Conservation (phyloP, 768 basidiomycete genomes). For the Hericium alpestre region DNA sequence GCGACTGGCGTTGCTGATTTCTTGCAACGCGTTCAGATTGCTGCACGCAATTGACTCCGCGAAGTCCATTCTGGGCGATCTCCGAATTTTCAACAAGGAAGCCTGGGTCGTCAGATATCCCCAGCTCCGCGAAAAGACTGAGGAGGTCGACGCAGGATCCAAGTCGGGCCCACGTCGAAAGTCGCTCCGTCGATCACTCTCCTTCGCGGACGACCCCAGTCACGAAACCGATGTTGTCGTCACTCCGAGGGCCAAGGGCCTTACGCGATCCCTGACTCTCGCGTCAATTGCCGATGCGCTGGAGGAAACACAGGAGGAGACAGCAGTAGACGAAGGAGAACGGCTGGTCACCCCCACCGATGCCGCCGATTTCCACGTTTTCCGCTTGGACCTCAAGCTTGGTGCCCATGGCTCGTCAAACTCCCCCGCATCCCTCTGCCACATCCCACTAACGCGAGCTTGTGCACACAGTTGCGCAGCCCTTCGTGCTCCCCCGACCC, state of each 20-base stretch:
- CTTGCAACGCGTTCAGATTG: constrained; percentile 34
- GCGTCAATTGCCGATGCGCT: constrained; percentile 37
- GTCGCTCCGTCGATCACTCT: constrained; percentile 54
- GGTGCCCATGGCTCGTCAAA: constrained; percentile 59
- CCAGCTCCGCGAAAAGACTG: constrained; percentile 42
- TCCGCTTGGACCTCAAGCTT: constrained; percentile 87
- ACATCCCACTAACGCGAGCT: too few relatives aligned
- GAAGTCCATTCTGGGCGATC: constrained; percentile 52
- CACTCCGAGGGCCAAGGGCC: constrained; percentile 31
- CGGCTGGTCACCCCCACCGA: constrained; percentile 30
- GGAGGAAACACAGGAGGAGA: constrained; percentile 26
- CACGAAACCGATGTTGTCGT: constrained; percentile 58
- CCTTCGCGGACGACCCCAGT: constrained; percentile 77
- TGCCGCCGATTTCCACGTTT: constrained; percentile 66
- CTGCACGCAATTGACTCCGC: constrained; percentile 70
- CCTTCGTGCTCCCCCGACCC: background rate
- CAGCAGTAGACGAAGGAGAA: constrained; percentile 17
- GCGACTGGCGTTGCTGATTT: background rate
- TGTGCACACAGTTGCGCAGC: background rate
- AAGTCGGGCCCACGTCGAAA: constrained; percentile 27
- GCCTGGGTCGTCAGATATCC: constrained; percentile 90
- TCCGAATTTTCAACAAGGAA: constrained; percentile 73
- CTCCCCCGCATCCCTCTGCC: constrained; percentile 47
- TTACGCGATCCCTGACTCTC: constrained; percentile 51
- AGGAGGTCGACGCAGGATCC: constrained; percentile 15